Evolutionary conservation across 768 basidiomycete genomes (phyloP).

Genomic region (Lactarius vividus): DNA sequence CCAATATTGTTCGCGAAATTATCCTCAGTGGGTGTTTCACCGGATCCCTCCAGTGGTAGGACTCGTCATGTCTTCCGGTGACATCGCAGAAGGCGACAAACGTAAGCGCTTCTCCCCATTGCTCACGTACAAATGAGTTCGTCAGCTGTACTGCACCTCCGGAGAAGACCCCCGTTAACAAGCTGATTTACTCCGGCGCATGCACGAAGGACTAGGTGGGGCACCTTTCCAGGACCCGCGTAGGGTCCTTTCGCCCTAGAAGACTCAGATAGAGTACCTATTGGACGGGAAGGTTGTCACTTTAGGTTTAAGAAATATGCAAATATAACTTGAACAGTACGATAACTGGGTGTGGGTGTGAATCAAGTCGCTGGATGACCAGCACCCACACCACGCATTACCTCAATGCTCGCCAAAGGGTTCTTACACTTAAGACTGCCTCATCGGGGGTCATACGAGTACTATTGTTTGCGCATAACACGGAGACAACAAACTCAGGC

Average conservation of each 20-base stretch:
- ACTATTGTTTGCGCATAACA: neutral
- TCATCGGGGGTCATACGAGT: neutral
- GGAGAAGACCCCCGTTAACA: conserved; percentile 32
- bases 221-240: conserved; percentile 32
- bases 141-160: conserved; percentile 7
- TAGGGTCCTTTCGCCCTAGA: conserved; percentile 32
- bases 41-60: conserved; percentile 37
- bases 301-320: neutral
- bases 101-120: conserved; percentile 27
- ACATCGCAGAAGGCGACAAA: conserved; percentile 34
- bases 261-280: conserved; percentile 27
- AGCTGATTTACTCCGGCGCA: conserved; percentile 41
- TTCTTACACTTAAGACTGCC: neutral
- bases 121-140: neutral
- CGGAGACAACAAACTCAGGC: neutral
- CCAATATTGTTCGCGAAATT: conserved; percentile 21
- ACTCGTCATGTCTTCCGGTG: conserved; percentile 34
- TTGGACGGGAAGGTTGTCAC: neutral
- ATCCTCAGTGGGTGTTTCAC: conserved; percentile 36
- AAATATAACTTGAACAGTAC: neutral
- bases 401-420: neutral
- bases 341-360: neutral
- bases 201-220: conserved; percentile 36
- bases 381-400: neutral
- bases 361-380: neutral